Conservation (phyloP, 208 protist genomes). For the Trichomonas tenax region DNA sequence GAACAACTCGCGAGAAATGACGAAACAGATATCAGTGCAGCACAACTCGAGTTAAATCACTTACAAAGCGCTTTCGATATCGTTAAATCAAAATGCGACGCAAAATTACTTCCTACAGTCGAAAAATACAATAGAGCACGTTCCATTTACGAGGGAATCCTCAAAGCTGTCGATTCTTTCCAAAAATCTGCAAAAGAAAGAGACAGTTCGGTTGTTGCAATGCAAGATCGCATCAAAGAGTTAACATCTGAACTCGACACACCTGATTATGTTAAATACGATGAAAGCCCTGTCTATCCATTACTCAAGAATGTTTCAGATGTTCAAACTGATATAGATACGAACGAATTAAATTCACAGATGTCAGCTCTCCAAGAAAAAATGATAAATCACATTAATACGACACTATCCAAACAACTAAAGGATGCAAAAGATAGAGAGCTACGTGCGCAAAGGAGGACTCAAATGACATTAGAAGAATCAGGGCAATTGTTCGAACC, state of each 20-base stretch:
- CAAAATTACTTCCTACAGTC: neutral
- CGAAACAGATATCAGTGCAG: neutral
- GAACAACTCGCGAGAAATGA: neutral
- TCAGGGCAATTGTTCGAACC: neutral
- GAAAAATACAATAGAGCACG: neutral
- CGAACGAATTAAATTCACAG: neutral
- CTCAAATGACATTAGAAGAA: neutral
- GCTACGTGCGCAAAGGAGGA: neutral
- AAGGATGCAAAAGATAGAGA: neutral
- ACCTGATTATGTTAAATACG: neutral
- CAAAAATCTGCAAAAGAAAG: neutral
- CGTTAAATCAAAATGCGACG: neutral
- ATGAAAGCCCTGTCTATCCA: neutral
- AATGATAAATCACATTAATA: neutral
- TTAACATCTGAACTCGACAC: neutral
- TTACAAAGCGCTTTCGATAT: neutral
- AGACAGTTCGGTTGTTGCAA: neutral
- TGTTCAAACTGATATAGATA: neutral
- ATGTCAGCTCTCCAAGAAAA: neutral
- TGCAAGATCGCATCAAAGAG: neutral
- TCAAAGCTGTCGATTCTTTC: neutral
- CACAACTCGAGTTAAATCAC: neutral
- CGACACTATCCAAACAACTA: neutral
- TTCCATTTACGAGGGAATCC: neutral
- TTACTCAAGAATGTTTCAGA: neutral